phyloP scores from a whole-genome alignment of 2,329 filamentous ascomycete genomes.

The Aspergillus sp. region DNA sequence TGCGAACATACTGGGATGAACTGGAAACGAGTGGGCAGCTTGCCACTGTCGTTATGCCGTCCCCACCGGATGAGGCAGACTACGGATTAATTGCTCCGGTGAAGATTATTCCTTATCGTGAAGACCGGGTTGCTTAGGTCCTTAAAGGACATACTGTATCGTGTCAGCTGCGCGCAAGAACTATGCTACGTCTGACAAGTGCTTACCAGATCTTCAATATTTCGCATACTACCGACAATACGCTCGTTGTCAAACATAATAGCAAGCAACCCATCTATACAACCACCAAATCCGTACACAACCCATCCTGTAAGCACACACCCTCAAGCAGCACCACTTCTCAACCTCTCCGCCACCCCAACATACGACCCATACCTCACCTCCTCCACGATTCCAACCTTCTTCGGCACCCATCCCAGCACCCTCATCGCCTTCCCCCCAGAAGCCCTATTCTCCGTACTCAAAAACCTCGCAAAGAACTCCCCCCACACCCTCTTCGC shows the following conservation, averaged over 20 bases:
- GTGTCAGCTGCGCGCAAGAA: too few relatives aligned
- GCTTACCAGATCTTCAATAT: too few relatives aligned
- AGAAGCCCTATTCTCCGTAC: conserved; percentile 35
- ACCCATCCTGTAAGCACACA: too few relatives aligned
- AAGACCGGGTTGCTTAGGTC: background rate
- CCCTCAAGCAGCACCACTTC: background rate
- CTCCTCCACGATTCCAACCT: background rate
- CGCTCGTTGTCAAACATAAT: too few relatives aligned
- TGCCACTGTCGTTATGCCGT: background rate
- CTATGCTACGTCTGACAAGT: too few relatives aligned
- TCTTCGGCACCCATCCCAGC: conserved; percentile 38
- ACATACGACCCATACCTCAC: background rate
- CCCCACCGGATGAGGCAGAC: background rate
- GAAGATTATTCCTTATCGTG: background rate
- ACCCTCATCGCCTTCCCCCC: conserved; percentile 39
- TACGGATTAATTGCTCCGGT: background rate
- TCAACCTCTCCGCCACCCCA: background rate
- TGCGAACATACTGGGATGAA: background rate
- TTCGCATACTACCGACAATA: too few relatives aligned
- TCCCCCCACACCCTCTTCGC: conserved; percentile 34
- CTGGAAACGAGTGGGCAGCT: background rate
- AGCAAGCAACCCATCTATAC: background rate
- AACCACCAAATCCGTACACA: background rate
- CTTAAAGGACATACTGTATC: background rate
- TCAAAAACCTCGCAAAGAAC: conserved; percentile 27